Conservation (phyloP, 768 basidiomycete genomes). For the Holtermanniella nyarrowii region DNA sequence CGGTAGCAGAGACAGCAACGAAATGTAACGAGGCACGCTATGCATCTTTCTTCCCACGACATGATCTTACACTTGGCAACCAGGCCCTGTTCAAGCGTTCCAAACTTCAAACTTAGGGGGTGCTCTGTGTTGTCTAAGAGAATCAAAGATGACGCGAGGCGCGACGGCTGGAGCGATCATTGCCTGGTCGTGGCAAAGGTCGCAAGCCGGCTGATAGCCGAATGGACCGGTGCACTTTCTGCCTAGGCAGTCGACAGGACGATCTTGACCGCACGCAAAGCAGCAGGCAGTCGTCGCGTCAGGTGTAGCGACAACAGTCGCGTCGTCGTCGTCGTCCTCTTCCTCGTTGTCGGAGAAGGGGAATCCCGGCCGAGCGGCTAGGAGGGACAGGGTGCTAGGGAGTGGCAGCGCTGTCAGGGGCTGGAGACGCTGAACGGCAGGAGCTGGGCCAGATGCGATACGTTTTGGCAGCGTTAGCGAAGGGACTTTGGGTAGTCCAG, state of each 20-base stretch:
- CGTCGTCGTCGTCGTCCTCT: neutral
- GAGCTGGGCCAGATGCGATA: neutral
- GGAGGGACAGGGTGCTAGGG: neutral
- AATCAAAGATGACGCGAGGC: no score
- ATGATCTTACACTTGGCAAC: no score
- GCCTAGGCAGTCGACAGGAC: neutral
- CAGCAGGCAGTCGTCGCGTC: neutral
- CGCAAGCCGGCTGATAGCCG: neutral
- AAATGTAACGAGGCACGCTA: no score
- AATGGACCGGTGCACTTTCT: neutral
- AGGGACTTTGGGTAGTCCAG: neutral
- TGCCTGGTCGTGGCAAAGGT: neutral
- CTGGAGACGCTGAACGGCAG: neutral
- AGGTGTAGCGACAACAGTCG: neutral
- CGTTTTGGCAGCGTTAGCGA: neutral
- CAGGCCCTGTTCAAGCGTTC: no score
- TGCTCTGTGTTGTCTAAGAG: no score
- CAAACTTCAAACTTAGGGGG: no score
- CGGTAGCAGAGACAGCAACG: no score
- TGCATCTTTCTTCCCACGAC: no score
- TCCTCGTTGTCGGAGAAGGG: neutral
- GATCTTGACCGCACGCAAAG: neutral
- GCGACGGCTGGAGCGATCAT: neutral
- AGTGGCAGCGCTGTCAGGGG: neutral
- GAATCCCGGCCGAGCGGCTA: neutral